These are phyloP conservation scores for Marchantia polymorpha DNA, from an alignment of 225 moss, liverwort and hornwort species.

Conservation along the genomic window DNA sequence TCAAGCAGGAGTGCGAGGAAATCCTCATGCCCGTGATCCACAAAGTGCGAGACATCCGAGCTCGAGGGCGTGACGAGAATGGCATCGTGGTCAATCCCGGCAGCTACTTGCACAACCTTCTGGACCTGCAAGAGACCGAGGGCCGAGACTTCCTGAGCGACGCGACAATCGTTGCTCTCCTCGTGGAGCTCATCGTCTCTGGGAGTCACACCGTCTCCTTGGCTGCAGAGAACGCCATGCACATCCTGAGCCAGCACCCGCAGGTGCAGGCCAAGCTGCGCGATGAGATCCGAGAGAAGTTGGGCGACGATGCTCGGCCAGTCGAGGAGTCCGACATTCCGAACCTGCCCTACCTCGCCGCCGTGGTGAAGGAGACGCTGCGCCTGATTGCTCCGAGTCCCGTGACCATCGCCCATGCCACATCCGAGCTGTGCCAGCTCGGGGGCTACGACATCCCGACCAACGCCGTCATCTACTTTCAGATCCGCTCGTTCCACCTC, in stretches of 20 bases:
- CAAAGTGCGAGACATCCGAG: background rate
- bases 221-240: background rate
- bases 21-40: constrained; percentile 1
- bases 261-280: background rate
- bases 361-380: constrained; percentile 46
- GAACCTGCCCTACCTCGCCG: constrained; percentile 16
- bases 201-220: background rate
- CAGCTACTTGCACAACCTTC: background rate
- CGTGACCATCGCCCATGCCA: constrained; percentile 42
- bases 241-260: background rate
- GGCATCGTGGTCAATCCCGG: background rate
- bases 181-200: background rate
- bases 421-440: constrained; percentile 41
- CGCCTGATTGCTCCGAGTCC: constrained; percentile 40
- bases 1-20: background rate
- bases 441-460: constrained; percentile 57
- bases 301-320: background rate
- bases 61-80: background rate
- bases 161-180: background rate
- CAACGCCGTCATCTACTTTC: constrained; percentile 43
- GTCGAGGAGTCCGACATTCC: constrained; percentile 15
- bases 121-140: background rate
- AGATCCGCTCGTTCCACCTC: constrained; percentile 46
- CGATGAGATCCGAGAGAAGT: background rate
- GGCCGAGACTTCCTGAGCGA: background rate